Percentiles rank a stretch among this genome's conserved stretches.
Conservation (phyloP, 768 basidiomycete genomes). For the Suillus lakei region DNA sequence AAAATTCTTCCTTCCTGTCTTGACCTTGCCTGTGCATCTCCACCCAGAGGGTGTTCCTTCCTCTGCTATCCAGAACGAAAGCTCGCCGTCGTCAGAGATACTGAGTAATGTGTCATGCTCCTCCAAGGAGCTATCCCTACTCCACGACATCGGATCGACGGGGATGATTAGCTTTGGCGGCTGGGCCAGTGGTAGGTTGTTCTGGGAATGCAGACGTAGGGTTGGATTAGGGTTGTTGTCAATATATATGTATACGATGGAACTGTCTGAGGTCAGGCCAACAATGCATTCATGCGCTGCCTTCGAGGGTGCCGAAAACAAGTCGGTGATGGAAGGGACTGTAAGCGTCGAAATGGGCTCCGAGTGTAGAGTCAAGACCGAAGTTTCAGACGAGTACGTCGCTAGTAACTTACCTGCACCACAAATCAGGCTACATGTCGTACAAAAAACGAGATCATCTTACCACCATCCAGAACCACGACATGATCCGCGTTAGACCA, state of each 20-base stretch:
- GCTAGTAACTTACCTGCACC: constrained; percentile 55
- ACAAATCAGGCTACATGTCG: constrained; percentile 15
- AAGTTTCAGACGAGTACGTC: constrained; percentile 57
- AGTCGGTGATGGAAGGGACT: constrained; percentile 56
- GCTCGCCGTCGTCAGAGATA: constrained; percentile 72
- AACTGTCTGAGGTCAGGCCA: constrained; percentile 66
- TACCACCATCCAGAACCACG: constrained; percentile 73
- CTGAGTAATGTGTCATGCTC: constrained; percentile 80
- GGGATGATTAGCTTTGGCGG: constrained; percentile 64
- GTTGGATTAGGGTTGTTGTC: constrained; percentile 38
- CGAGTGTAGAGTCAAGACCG: constrained; percentile 58
- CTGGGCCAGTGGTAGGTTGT: constrained; percentile 54
- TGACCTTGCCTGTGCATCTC: constrained; percentile 75
- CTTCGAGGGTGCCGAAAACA: constrained; percentile 70
- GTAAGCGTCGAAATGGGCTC: constrained; percentile 44
- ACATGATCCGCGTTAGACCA: constrained; percentile 68
- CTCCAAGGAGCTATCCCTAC: constrained; percentile 47
- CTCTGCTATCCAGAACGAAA: constrained; percentile 87
- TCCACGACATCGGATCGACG: constrained; percentile 91
- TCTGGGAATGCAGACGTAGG: constrained; percentile 52
- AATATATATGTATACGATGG: constrained; percentile 61
- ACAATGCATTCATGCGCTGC: constrained; percentile 60
- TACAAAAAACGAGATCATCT: constrained; percentile 18
- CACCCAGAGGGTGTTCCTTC: constrained; percentile 45
- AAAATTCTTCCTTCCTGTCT: constrained; percentile 69